Conservation (phyloP, 2,329 filamentous ascomycete genomes). For the Chrysoporthe deuterocubensis region DNA sequence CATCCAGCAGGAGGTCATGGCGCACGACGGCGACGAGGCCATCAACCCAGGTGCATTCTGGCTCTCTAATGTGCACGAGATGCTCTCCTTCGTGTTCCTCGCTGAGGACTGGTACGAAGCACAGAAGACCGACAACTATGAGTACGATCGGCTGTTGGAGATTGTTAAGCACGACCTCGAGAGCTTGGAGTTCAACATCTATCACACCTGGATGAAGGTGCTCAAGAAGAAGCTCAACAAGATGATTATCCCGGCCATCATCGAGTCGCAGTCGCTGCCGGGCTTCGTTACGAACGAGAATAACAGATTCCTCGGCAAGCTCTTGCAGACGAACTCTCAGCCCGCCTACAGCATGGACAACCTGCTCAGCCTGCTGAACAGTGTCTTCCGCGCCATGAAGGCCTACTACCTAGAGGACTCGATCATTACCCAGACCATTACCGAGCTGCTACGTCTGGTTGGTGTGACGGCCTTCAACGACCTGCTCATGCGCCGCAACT, state of each 20-base stretch:
- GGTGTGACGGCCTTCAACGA: slow-evolving; percentile 99
- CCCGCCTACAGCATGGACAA: slow-evolving; percentile 99
- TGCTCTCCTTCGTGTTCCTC: slow-evolving; percentile 98
- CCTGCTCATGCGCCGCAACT: slow-evolving; percentile 94
- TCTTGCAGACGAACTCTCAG: slow-evolving; percentile 84
- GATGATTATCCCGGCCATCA: slow-evolving; percentile 99
- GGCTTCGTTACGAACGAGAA: slow-evolving; percentile 99
- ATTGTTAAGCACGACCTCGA: slow-evolving; percentile 99
- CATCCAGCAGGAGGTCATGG: slow-evolving; percentile 99
- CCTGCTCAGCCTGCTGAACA: slow-evolving; percentile 91
- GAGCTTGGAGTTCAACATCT: slow-evolving; percentile 99
- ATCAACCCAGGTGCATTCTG: slow-evolving; percentile 98
- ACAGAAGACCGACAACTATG: slow-evolving; percentile 98
- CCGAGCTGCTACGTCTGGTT: slow-evolving; percentile 88
- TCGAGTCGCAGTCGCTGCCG: slow-evolving; percentile 96
- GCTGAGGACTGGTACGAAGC: slow-evolving; percentile 99
- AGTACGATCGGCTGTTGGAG: slow-evolving; percentile 95
- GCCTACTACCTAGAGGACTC: slow-evolving; percentile 96
- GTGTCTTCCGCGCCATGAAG: slow-evolving; percentile 98
- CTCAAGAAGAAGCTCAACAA: slow-evolving; percentile 99
- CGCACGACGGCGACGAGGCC: slow-evolving; percentile 95
- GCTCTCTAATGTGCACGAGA: slow-evolving; percentile 99
- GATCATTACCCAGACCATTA: slow-evolving; percentile 94
- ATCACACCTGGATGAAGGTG: slow-evolving; percentile 99
- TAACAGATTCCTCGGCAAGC: slow-evolving; percentile 96